Evolutionary conservation across 768 basidiomycete genomes (phyloP), one percentile per base, ranked within the genome.

Genomic region (Scleroderma citrinum): DNA sequence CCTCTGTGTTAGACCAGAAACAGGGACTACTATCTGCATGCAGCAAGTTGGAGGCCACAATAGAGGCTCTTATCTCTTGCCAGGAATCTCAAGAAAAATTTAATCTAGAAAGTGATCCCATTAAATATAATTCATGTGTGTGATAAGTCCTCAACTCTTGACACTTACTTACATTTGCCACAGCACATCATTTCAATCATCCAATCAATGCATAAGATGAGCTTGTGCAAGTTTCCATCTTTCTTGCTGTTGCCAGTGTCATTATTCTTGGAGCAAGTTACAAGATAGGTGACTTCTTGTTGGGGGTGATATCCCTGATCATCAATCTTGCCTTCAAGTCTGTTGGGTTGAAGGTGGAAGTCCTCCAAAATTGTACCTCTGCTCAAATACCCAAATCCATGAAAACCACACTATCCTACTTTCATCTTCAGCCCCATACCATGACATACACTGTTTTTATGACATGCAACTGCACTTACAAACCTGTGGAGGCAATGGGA

Each of bases 201-300:
- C 42, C 51, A 8, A 50, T 55, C 13, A 29, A 47, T 20, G 43
- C 48, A 7, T 43, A 47, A n/a, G 39, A 57, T 21, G 48, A 49
- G 30, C 34, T 55, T n/a, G 52, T 56, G 2, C 64, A 63, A 37
- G 30, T 62, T 8, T 48, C 56, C 12, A 46, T 62, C 16, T 49
- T 63, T 20, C 46, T 65, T 16, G 51, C 50, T 7, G 51, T 53
- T 3, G 53, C 59, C 16, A 55, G 55, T 47, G 44, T 52, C 37
- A 38, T 60, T 7, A 44, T 64, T 2, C 46, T 59, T 40, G 53
- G 52, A 5, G 35, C 59, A 12, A 40, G 59, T 26, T 49, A 13
- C n/a, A 40, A 21, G 5, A 38, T 32, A 0, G 24, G 49, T 20
- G 50, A 64, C n/a, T 56, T 62, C 17, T 49, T 66, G 34, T 42